Evolutionary conservation across 1,284 basidiomycete species (phyloP).

Genomic region (Leccinum subatratum): DNA sequence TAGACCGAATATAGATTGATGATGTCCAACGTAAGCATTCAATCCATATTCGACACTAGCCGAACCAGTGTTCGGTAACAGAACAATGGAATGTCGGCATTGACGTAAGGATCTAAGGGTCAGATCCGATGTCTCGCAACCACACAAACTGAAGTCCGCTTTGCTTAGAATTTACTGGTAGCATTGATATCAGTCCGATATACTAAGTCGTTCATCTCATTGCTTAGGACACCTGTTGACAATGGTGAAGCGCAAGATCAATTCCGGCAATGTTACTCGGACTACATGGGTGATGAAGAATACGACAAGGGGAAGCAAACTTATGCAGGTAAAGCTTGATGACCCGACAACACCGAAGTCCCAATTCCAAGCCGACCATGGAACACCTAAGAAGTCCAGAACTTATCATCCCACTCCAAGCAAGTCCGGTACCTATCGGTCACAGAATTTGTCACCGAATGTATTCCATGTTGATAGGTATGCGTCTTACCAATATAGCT

Average conservation of each 20-base stretch:
- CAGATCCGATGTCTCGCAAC: neutral
- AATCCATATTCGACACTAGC: neutral
- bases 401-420: neutral
- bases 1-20: neutral
- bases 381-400: neutral
- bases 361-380: neutral
- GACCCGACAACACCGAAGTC: neutral
- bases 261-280: neutral
- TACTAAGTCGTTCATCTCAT: no score
- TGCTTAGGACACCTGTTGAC: neutral
- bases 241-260: neutral
- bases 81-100: neutral
- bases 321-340: neutral
- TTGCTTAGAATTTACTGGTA: neutral
- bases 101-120: neutral
- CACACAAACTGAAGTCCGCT: neutral
- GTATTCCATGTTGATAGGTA: neutral
- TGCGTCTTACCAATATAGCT: neutral
- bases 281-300: neutral
- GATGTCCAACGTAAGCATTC: no score
- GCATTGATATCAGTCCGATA: neutral
- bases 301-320: neutral
- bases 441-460: neutral
- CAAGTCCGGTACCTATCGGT: neutral
- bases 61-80: neutral